Percentiles rank a stretch among this genome's conserved stretches.
These are phyloP conservation scores for Zygosaccharomyces sapae DNA, from an alignment of 1,139 yeast genomes.

Conservation along the genomic window DNA sequence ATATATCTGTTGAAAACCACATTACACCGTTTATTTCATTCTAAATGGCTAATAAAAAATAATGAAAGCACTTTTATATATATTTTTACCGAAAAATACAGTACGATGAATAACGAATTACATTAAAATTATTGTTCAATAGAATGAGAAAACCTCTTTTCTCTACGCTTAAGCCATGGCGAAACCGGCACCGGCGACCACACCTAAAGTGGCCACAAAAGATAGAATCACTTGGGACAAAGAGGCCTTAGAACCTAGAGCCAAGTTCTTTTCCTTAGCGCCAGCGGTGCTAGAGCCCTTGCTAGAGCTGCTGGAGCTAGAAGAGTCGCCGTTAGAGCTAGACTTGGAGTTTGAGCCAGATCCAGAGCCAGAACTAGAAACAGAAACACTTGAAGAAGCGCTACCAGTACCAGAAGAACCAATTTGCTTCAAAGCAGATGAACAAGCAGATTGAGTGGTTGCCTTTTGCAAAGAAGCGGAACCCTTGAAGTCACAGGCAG, in stretches of 20 bases:
- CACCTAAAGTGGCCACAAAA: slow-evolving; percentile 63
- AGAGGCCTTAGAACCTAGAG: slow-evolving; percentile 41
- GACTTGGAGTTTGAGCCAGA: slow-evolving; percentile 16
- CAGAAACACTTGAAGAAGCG: slow-evolving; percentile 17
- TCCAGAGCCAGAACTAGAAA: slow-evolving; percentile 14
- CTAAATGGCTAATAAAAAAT: not conserved
- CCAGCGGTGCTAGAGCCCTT: slow-evolving; percentile 32
- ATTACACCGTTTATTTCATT: not conserved
- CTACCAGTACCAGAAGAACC: slow-evolving; percentile 33
- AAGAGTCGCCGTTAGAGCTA: slow-evolving; percentile 2
- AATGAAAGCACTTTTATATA: not conserved
- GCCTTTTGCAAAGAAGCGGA: slow-evolving; percentile 50
- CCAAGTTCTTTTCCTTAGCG: slow-evolving; percentile 30
- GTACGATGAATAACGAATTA: not conserved
- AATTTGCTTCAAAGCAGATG: slow-evolving; percentile 43
- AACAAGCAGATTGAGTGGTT: slow-evolving; percentile 53
- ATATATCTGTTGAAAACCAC: not conserved
- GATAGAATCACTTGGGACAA: slow-evolving; percentile 76
- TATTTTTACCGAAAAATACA: not conserved
- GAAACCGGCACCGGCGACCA: slow-evolving; percentile 51
- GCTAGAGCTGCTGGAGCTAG: slow-evolving; percentile 29
- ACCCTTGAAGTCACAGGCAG: slow-evolving; percentile 68
- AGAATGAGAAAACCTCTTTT: not conserved
- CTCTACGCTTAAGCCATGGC: slow-evolving; percentile 46
- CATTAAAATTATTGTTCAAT: not conserved